Conservation (phyloP, 169 alveolate genomes). For the Eimeria tenella region DNA sequence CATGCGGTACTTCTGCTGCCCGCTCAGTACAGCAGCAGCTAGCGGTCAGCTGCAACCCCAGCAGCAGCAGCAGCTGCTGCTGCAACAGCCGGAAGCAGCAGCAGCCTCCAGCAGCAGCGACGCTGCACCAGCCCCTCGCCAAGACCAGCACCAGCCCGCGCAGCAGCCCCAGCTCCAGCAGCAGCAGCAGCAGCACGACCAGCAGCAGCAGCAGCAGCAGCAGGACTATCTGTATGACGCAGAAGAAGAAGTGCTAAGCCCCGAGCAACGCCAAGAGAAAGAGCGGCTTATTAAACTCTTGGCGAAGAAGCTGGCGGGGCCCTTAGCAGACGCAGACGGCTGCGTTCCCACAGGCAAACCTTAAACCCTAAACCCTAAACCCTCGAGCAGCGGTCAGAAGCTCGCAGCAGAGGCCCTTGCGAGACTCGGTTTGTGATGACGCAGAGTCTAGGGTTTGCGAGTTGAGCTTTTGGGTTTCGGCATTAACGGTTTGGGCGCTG, state of each 20-base stretch:
- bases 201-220: constrained; percentile 41
- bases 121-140: background rate
- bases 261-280: constrained; percentile 83
- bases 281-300: constrained; percentile 82
- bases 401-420: no score
- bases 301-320: constrained; percentile 82
- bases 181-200: constrained; percentile 20
- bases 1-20: background rate
- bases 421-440: no score
- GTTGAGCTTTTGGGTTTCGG: no score
- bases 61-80: constrained; percentile 4
- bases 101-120: constrained; percentile 26
- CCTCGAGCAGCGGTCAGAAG: no score
- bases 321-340: constrained; percentile 86
- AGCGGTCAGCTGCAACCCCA: background rate
- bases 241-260: constrained; percentile 68
- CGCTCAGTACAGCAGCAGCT: constrained; percentile 28
- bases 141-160: background rate
- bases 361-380: constrained; percentile 31
- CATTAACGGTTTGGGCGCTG: no score
- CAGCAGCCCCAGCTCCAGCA: constrained; percentile 5
- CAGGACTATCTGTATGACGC: constrained; percentile 57
- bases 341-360: constrained; percentile 86
- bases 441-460: no score
- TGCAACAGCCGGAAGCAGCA: constrained; percentile 10